Evolutionary conservation across 2,329 filamentous ascomycete species (phyloP).

Genomic region (Colletotrichum tropicale): DNA sequence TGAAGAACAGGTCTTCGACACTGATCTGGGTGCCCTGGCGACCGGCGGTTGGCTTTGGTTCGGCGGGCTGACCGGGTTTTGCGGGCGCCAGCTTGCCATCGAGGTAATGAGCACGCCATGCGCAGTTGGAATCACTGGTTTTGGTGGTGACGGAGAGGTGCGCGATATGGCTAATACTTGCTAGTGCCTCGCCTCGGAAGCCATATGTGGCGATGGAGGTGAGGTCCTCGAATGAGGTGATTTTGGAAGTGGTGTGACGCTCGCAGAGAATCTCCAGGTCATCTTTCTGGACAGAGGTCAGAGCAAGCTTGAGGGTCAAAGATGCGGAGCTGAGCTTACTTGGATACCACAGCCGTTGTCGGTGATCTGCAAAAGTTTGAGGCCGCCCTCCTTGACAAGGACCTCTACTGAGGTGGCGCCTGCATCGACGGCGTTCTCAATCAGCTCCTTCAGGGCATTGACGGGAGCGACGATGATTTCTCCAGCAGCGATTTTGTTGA

Average conservation of each 20-base stretch:
- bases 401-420: constrained; percentile 91
- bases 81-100: constrained; percentile 80
- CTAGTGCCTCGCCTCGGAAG: constrained; percentile 95
- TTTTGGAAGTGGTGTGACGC: constrained; percentile 94
- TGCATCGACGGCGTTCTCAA: constrained; percentile 98
- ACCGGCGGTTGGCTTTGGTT: constrained; percentile 88
- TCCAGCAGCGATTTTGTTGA: constrained; percentile 98
- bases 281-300: constrained; percentile 68
- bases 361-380: constrained; percentile 95
- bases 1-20: constrained; percentile 97
- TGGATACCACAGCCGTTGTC: constrained; percentile 97
- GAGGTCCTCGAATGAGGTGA: constrained; percentile 92
- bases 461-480: constrained; percentile 98
- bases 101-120: constrained; percentile 88
- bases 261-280: constrained; percentile 93
- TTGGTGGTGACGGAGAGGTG: constrained; percentile 95
- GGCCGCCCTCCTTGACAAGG: constrained; percentile 89
- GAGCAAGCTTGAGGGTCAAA: background rate
- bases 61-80: constrained; percentile 85
- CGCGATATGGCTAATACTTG: constrained; percentile 98
- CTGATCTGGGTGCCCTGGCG: constrained; percentile 92
- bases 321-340: constrained; percentile 47
- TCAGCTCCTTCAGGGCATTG: constrained; percentile 93
- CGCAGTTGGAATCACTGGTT: constrained; percentile 84
- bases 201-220: constrained; percentile 92